Evolutionary conservation across 2,329 filamentous ascomycete species (phyloP), one percentile per base, ranked within the genome.

Genomic region (Trichoderma sp.): DNA sequence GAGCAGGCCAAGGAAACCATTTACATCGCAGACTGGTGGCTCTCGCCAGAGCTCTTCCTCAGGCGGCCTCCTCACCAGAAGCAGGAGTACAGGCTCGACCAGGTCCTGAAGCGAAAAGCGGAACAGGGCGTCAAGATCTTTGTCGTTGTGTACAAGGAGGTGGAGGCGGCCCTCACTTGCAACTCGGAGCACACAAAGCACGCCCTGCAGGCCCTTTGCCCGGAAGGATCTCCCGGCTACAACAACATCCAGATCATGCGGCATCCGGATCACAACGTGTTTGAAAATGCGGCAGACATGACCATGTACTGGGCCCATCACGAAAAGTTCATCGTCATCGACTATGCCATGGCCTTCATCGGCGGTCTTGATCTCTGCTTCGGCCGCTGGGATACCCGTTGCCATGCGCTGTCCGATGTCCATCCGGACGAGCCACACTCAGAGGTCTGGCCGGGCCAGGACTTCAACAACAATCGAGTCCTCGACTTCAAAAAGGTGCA

Each of bases 231-330:
- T 0, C 90, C 89, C 0, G 95, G 94, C 1, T 82, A 93, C 74
- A 92, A 91, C 55, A 98, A 98, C 74, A 98, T 99, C 74, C 85
- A 82, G 43, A 82, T 97, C 59, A 90, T 96, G 86, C 87, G 94
- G 34, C 94, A 98, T 77, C 94, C 94, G 0, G 94, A 98, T 75
- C 94, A 98, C 79, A 97, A 97, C 69, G 85, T 97, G 2, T 87
- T 98, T 58, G 93, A 97, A 72, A 97, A 97, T 72, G 91, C 90
- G 2, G 91, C 91, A 34, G 94, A 98, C 71, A 96, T 97, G 91
- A 97, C 93, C 0, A 92, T 97, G 73, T 97, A 97, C 79, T 98
- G 94, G 88, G 95, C 95, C 0, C 95, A 99, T 74, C 95, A 99
- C 75, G 95, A 99, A 73, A 99, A 99, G 75, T 96, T 97, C 74